phyloP scores from a whole-genome alignment of 805 yeast species.

The Teunomyces aglyptinius region DNA sequence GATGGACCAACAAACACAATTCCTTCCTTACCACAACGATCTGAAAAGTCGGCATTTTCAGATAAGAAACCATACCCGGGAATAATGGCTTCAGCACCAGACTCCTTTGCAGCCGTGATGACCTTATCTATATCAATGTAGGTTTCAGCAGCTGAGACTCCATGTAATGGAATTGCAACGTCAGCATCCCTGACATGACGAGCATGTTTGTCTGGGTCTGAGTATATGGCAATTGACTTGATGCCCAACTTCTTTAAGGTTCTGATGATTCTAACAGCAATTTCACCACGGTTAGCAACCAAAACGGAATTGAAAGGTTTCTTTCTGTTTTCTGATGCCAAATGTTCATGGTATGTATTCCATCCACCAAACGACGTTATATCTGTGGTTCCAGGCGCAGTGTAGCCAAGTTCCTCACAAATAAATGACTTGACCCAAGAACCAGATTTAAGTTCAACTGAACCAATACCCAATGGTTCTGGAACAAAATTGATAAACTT shows the following conservation, averaged over 20 bases:
- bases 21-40: slow-evolving; percentile 77
- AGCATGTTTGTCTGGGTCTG: slow-evolving; percentile 87
- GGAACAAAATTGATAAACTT: slow-evolving; percentile 86
- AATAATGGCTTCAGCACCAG: slow-evolving; percentile 91
- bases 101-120: slow-evolving; percentile 75
- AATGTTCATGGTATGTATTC: slow-evolving; percentile 57
- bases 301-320: slow-evolving; percentile 81
- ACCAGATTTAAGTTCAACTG: slow-evolving; percentile 79
- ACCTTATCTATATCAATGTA: slow-evolving; percentile 85
- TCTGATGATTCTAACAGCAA: slow-evolving; percentile 90
- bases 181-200: slow-evolving; percentile 86
- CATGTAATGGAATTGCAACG: slow-evolving; percentile 73
- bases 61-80: slow-evolving; percentile 98
- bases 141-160: slow-evolving; percentile 86
- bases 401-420: slow-evolving; percentile 89
- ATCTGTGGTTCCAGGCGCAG: slow-evolving; percentile 66
- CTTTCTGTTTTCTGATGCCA: slow-evolving; percentile 27
- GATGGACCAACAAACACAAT: slow-evolving; percentile 95
- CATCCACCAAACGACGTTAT: slow-evolving; percentile 90
- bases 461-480: slow-evolving; percentile 92
- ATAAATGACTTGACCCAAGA: slow-evolving; percentile 89
- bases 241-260: slow-evolving; percentile 81
- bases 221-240: slow-evolving; percentile 80
- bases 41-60: slow-evolving; percentile 95
- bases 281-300: slow-evolving; percentile 97